phyloP scores from a whole-genome alignment of 306 rosid species.

The Lablab purpureus region DNA sequence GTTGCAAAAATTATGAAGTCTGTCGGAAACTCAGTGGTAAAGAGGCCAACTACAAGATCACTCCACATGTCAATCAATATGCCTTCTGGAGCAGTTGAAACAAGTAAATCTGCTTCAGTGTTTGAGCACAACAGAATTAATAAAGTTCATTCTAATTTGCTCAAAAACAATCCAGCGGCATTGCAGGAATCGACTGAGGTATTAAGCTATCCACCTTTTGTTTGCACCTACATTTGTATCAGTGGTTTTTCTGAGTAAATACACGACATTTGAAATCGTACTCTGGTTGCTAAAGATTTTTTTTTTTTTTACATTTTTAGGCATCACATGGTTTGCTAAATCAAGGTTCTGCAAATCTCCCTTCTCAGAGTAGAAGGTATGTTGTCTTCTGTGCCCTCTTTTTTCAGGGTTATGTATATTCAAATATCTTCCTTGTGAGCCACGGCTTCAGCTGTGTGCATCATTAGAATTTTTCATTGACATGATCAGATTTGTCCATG shows the following conservation, averaged over 20 bases:
- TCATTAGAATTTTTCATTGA: conserved; percentile 36
- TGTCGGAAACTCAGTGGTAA: conserved; percentile 47
- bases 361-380: conserved; percentile 67
- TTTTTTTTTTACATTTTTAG: conserved; percentile 47
- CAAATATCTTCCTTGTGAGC: conserved; percentile 26
- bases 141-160: conserved; percentile 39
- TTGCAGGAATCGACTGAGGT: conserved; percentile 53
- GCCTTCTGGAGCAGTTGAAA: conserved; percentile 53
- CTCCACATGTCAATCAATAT: conserved; percentile 70
- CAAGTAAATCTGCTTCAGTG: conserved; percentile 51
- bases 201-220: conserved; percentile 27
- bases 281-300: conserved; percentile 19
- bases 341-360: conserved; percentile 56
- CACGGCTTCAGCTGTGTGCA: conserved; percentile 29
- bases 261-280: background rate
- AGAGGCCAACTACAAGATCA: conserved; percentile 56
- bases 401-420: background rate
- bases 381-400: conserved; percentile 31
- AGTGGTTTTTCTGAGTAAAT: background rate
- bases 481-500: conserved; percentile 21
- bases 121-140: conserved; percentile 50
- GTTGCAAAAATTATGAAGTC: conserved; percentile 50
- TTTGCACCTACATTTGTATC: background rate
- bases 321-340: conserved; percentile 55
- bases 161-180: conserved; percentile 48